A percentile compares a stretch with the other conserved stretches of the same genome.
phyloP scores from a whole-genome alignment of 192 early-diverging fungal genomes.

The Backusella sp. region DNA sequence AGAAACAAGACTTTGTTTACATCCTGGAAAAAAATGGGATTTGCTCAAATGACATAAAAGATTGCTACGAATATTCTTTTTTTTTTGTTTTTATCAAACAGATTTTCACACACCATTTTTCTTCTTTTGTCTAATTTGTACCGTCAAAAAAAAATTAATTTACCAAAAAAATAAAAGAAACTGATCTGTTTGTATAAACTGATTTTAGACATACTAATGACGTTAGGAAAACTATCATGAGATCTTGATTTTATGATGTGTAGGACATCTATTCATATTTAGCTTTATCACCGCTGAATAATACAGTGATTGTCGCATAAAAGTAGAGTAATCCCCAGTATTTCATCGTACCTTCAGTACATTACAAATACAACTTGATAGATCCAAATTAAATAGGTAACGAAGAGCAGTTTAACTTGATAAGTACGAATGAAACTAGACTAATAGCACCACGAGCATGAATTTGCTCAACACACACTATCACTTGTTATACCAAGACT shows the following conservation, averaged over 20 bases:
- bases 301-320: too few relatives aligned
- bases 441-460: neutral
- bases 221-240: neutral
- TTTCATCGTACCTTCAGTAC: too few relatives aligned
- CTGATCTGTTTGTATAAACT: neutral
- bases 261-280: too few relatives aligned
- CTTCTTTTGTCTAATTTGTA: neutral
- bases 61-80: neutral
- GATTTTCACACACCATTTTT: neutral
- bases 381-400: too few relatives aligned
- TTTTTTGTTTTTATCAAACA: neutral
- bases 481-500: neutral
- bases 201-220: neutral
- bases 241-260: neutral
- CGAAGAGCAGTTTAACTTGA: neutral
- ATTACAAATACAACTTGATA: too few relatives aligned
- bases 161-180: neutral
- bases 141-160: neutral
- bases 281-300: too few relatives aligned
- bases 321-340: too few relatives aligned
- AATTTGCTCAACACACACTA: neutral
- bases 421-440: neutral
- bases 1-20: neutral
- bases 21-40: neutral
- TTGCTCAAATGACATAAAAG: neutral